Base-by-base conservation (phyloP, 1,139 yeast genomes). In the Geotrichum aggregatum region DNA sequence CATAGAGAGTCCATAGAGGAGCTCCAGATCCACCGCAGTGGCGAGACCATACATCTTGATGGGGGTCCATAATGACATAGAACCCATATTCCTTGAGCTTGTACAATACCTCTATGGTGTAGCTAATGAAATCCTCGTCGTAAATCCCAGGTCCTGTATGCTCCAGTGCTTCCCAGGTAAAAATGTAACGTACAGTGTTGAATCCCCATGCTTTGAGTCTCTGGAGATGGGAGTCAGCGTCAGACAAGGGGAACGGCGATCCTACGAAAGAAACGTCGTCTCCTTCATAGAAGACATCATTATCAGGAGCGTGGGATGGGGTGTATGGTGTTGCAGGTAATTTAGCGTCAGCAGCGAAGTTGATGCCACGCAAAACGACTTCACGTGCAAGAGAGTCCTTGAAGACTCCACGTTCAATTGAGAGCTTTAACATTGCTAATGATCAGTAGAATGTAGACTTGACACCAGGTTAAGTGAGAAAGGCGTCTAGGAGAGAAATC, bases 1-100 rank as follows among this genome's bases (percentile, higher is more conserved):
- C 91, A 60, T 85, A 82, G 8, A 87, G 68, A 0, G 96, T 88
- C 97, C 97, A 89, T 63, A 86, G 63, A 0, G 97, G 96, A 2
- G 96, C 95, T 18, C 97, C 97, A 54, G 89, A 82, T 3, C 97
- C 97, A 13, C 96, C 96, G 22, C 82, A 74, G 63, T 75, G 85
- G 50, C 96, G 73, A 2, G 92, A 83, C 97, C 97, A 89, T 21
- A 83, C 92, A 66, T 89, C 97, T 66, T 89, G 97, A 65, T 89
- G 97, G 1, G 92, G 85, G 63, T 89, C 96, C 59, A 89, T 68
- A 58, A 86, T 82, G 10, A 87, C 88, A 62, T 85, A 86, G 21
- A 89, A 66, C 0, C 95, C 95, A 21, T 83, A 71, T n/a, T 75
- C 67, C 40, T 78, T 74, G 18, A 86, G 75, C 14, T 81, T 76